Evolutionary conservation across 768 basidiomycete species (phyloP), one percentile per base, ranked within the genome.

Genomic region (Heimioporus sp.): DNA sequence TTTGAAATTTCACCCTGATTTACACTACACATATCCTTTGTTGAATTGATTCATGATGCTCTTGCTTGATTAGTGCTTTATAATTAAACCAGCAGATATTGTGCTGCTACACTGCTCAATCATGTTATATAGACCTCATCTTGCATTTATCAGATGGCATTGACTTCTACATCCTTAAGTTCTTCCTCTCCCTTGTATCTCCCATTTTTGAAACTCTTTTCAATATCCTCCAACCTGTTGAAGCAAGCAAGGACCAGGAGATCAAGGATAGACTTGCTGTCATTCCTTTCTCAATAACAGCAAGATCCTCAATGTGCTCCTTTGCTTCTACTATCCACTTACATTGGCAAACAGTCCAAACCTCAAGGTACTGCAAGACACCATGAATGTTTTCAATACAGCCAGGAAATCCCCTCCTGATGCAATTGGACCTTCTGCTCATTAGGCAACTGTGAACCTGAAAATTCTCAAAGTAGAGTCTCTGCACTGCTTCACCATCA

Each of bases 181-280:
- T n/a, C n/a, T n/a, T n/a, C n/a, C n/a, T n/a, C n/a, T 59, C 63
- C 15, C 59, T 67, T 17, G 62, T 68, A 2, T 69, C 72, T 12
- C 54, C 68, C 0, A 58, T 72, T 44, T 77, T 73, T 45, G 54
- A 63, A 20, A 53, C 59, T 20, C 67, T 76, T 55, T 70, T 74
- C 43, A 45, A 51, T 15, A 52, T 69, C 1, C 65, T 65, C 1
- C 64, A 71, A 38, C 57, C 67, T 1, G 17, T 31, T 2, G 17
- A 55, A 41, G 56, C 9, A 10, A 42, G 9, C 6, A 31, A 38
- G 4, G 60, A 5, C 10, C 58, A 54, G 43, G 55, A 55, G 16
- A 44, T 20, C 40, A 57, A 40, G 42, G 55, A 63, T 35, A 49
- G 59, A 10, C 51, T 64, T 7, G 39, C 31, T 11, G 67, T 68